Conservation (phyloP, 2,329 filamentous ascomycete species). For the Alternaria consortialis region DNA sequence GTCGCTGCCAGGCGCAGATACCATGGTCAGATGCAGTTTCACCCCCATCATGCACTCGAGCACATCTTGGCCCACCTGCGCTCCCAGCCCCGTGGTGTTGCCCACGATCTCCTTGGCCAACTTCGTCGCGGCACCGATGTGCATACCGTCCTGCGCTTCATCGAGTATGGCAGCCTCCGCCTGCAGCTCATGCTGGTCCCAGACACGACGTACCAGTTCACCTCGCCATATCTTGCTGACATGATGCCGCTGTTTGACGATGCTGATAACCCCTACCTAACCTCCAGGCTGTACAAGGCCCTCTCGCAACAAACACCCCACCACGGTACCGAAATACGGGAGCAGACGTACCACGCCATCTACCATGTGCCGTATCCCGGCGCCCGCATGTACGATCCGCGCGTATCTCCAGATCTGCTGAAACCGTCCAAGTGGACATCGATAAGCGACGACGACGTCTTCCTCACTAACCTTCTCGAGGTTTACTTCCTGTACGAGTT, state of each 20-base stretch:
- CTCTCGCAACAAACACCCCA: not conserved
- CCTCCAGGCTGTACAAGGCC: conserved; percentile 6
- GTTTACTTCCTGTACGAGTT: conserved; percentile 19
- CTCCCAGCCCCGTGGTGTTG: not conserved
- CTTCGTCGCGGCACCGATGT: not conserved
- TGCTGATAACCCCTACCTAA: conserved; percentile 1
- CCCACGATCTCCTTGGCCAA: not conserved
- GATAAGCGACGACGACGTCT: conserved; percentile 13
- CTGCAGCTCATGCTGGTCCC: conserved; percentile 6
- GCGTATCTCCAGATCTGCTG: conserved; percentile 1
- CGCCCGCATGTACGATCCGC: conserved; percentile 14
- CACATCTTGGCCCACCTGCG: conserved; percentile 13
- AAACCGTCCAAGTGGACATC: conserved; percentile 17
- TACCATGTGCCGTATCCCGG: conserved; percentile 7
- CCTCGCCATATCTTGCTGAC: conserved; percentile 4
- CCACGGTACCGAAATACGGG: not conserved
- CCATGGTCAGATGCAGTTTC: not conserved
- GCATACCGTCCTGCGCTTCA: not conserved
- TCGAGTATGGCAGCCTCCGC: conserved; percentile 12
- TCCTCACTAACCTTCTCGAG: conserved; percentile 17
- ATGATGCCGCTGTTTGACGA: conserved; percentile 3
- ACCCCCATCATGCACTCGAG: not conserved
- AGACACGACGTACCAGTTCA: conserved; percentile 3
- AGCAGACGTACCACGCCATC: not conserved
- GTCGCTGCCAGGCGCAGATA: conserved; percentile 1